Base-by-base conservation (phyloP, 1,284 basidiomycete species). In the Tilletia walkeri region DNA sequence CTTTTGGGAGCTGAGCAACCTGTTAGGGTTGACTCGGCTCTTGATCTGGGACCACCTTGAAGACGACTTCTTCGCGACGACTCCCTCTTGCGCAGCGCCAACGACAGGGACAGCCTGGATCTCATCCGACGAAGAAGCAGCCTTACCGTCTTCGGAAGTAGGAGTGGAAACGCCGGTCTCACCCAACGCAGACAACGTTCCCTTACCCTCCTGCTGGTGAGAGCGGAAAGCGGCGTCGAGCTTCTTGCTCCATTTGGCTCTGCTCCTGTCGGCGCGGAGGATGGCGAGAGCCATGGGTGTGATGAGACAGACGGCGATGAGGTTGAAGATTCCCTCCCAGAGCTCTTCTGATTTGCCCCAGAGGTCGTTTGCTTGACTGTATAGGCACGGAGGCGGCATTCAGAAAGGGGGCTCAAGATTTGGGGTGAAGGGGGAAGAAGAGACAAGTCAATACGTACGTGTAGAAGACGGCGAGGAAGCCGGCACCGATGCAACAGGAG, bases 301-400 rank as follows among this genome's bases (percentile, higher is more conserved):
- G 68, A 82, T 82, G 45, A 82, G 77, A 5, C 77, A 12, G 7
- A 81, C 79, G 38, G 81, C 81, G 54, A 82, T 69, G 20, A 82
- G 76, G 71, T 78, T 79, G 69, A 82, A 80, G 69, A 81, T 80
- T 30, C 80, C 80, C 67, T 82, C 81, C 81, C 81, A 82, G 1
- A 81, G 78, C 68, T 82, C 81, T 54, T 82, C 81, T 0, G 84
- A 78, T 70, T 83, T 77, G 49, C 84, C 84, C 85, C 87, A 88
- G 1, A 88, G 82, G 75, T 88, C 86, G 68, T 82, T 84, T 49
- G 88, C 82, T 68, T 86, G 86, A 70, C 79, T 80, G 86, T 87
- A 82, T 87, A 87, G 81, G 24, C 86, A 86, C 84, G 85, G 71
- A 24, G 20, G 16, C 18, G 48, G 30, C 16, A 9, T 6, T 7